Percentiles rank a stretch among this genome's conserved stretches.
Conservation (phyloP, 345 rosid genomes). For the Corchorus olitorius region DNA sequence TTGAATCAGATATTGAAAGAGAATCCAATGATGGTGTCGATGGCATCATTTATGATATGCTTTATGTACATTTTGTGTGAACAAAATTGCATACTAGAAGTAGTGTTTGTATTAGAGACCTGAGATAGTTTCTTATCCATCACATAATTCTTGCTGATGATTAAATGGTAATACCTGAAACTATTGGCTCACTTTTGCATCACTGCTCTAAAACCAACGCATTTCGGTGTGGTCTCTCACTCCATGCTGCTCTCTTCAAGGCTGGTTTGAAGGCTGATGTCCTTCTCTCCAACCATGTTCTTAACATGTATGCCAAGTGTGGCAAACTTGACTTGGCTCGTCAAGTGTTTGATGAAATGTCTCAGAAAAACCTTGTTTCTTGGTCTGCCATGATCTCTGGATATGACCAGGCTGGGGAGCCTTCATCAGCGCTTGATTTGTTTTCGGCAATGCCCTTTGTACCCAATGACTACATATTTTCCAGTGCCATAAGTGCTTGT, state of each 20-base stretch:
- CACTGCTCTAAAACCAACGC: conserved; percentile 50
- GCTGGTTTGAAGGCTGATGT: conserved; percentile 35
- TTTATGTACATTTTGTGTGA: too few relatives aligned
- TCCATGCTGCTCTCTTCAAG: conserved; percentile 51
- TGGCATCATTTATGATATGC: too few relatives aligned
- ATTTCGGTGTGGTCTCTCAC: conserved; percentile 40
- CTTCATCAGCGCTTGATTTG: conserved; percentile 38
- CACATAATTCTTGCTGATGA: too few relatives aligned
- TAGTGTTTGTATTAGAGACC: too few relatives aligned
- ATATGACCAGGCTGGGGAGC: conserved; percentile 45
- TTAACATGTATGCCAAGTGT: conserved; percentile 62
- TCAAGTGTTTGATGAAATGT: conserved; percentile 56
- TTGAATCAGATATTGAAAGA: too few relatives aligned
- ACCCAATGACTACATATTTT: conserved; percentile 56
- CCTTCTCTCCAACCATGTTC: conserved; percentile 48
- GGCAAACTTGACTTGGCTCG: conserved; percentile 44
- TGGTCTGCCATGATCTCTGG: conserved; percentile 75
- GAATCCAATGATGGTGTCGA: too few relatives aligned
- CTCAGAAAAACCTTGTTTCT: conserved; percentile 53
- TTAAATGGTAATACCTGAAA: conserved; percentile 31
- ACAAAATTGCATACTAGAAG: too few relatives aligned
- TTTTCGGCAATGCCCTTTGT: conserved; percentile 37
- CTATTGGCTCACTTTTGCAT: conserved; percentile 44
- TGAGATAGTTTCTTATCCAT: too few relatives aligned
- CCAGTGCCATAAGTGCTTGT: conserved; percentile 52